Evolutionary conservation across 2,329 filamentous ascomycete species (phyloP), one percentile per base, ranked within the genome.

Genomic region (Aaosphaeria pasadenensis): DNA sequence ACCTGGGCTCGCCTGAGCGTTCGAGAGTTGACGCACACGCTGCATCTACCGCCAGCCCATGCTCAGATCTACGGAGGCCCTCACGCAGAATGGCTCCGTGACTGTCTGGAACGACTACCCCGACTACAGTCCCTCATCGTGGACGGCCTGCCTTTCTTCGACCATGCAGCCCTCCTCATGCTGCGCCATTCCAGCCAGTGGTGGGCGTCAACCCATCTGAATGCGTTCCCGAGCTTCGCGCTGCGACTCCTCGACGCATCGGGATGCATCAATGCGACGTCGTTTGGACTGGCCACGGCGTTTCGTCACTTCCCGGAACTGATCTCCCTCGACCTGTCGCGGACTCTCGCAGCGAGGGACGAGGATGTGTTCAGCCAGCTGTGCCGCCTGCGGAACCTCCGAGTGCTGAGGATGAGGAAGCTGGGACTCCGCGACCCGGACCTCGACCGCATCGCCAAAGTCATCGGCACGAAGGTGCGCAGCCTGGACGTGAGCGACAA

Each of bases 51-150:
- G 4, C 80, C 82, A 4, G 81, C 81, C 2, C 73, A 83, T 50
- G 80, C 79, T 2, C 81, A 84, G 58, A 75, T 84, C 30, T 84
- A 84, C 58, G 80, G 77, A 48, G 79, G 80, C 11, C 82, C 80
- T 1, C 76, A 79, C 48, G 71, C 77, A 3, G 78, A 79, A 48
- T 85, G 82, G 82, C 66, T 85, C 35, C 72, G 77, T 43, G 81
- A 84, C 49, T 72, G 84, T 4, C 71, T 85, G 24, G 79, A 82
- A 46, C 75, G 72, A 45, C 69, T 85, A 17, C 82, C 82, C 3
- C 76, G 77, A 45, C 67, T 85, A 11, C 82, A 85, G 55, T 81
- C 78, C 1, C 66, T 85, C 43, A 75, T 84, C 49, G 81, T 85
- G 7, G 76, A 80, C 11, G 75, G 74, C 30, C 64, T 85, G 42